Base-by-base conservation (phyloP, 2,329 filamentous ascomycete species). In the Dryadomyces sulphureus region DNA sequence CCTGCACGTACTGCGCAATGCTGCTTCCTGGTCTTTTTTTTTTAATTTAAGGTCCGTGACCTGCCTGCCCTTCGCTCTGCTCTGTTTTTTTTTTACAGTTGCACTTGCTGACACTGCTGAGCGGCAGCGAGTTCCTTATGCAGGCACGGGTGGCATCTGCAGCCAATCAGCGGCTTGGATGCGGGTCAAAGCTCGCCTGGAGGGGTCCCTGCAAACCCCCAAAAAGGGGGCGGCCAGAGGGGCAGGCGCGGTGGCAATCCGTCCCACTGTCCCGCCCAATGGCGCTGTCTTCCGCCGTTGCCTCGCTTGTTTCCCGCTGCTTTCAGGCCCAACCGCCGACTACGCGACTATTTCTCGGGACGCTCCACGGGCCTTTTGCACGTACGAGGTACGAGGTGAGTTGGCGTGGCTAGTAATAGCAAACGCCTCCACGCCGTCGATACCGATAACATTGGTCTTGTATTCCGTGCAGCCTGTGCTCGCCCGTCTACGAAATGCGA, bases 101-200 rank as follows among this genome's bases (percentile, higher is more conserved):
- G 42, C 42, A 44, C 35, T n/a, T 30, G n/a, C 43, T 38, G 21
- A 17, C 43, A 14, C 42, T 19, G 22, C 38, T 34, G 32, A 19
- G 43, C 45, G 45, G 24, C 19, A 38, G 32, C 17, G 38, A 47
- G 49, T 47, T 45, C 48, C 49, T 50, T 49, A 51, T 53, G 51
- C 51, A 53, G 51, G 50, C 48, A 53, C 51, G 45, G 17, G 41
- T 45, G 34, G 45, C 42, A 14, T 20, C 20, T 30, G 7, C 39
- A 25, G 39, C 49, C 50, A 53, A 52, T 53, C 24, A 48, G 43
- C 34, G 38, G 17, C 16, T 16, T 40, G 21, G 32, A 24, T 32
- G 46, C 46, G 46, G 50, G 50, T 45, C 46, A 21, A 41, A 38
- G 34, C 38, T 27, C 21, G 40, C 21, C 27, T 30, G 21, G 38